Conservation (phyloP, 2,329 filamentous ascomycete species). For the Penicillium psychrosexuale region DNA sequence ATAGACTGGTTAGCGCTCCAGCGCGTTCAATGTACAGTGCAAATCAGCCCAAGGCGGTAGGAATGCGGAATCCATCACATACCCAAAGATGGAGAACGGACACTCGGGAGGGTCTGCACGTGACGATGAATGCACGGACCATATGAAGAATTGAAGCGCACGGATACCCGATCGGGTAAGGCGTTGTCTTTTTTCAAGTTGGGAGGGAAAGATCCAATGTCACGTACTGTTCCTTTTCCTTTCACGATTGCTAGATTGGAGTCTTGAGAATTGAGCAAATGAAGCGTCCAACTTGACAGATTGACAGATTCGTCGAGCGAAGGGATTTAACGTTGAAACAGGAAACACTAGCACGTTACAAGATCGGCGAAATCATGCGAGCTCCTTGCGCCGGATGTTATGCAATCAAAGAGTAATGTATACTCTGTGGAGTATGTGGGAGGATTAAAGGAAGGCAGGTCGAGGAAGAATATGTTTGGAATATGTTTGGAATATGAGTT, state of each 20-base stretch:
- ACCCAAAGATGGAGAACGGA: conserved; percentile 4
- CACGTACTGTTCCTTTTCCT: neutral
- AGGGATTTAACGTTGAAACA: neutral
- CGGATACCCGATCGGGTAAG: conserved; percentile 7
- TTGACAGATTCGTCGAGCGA: neutral
- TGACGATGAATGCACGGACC: conserved; percentile 8
- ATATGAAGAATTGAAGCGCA: conserved; percentile 3
- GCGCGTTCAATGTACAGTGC: neutral
- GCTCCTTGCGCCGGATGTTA: conserved; percentile 3
- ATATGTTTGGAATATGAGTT: neutral
- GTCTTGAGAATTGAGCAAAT: neutral
- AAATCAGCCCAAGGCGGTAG: neutral
- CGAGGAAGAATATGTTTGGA: neutral
- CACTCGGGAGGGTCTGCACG: conserved; percentile 6
- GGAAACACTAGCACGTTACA: neutral
- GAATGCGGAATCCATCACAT: conserved; percentile 12
- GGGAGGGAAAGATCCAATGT: neutral
- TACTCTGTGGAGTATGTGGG: too few relatives aligned
- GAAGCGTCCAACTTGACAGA: neutral
- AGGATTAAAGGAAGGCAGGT: neutral
- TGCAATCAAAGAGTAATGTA: neutral
- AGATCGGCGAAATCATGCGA: conserved; percentile 5
- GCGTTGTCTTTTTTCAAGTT: neutral
- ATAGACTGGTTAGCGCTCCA: conserved; percentile 38
- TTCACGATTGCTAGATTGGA: neutral